phyloP scores from a whole-genome alignment of 805 yeast species.

The Yarrowia divulgata region DNA sequence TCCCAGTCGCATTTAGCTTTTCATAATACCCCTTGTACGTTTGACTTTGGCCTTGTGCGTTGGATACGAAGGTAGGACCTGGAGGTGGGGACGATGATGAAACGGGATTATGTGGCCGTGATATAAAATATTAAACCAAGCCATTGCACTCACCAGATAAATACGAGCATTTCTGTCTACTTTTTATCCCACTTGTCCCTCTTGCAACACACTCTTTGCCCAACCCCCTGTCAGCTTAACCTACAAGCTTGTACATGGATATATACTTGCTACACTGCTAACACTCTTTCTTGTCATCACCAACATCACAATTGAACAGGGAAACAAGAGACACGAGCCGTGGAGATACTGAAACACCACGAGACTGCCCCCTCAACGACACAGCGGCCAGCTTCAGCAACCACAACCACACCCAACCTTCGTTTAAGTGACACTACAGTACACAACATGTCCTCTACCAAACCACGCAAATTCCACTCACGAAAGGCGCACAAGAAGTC shows the following conservation, averaged over 20 bases:
- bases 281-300: slow-evolving; percentile 25
- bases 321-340: slow-evolving; percentile 5
- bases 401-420: neutral
- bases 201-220: neutral
- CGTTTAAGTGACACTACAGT: neutral
- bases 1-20: slow-evolving; percentile 11
- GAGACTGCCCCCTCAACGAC: neutral
- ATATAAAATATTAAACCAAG: neutral
- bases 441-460: slow-evolving; percentile 23
- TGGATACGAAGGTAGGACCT: slow-evolving; percentile 37
- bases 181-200: neutral
- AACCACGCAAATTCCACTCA: slow-evolving; percentile 50
- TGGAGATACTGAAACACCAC: neutral
- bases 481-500: slow-evolving; percentile 72
- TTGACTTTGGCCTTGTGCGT: slow-evolving; percentile 35
- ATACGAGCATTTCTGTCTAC: neutral
- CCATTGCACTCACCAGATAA: neutral
- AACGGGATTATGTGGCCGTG: neutral
- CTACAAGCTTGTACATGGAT: slow-evolving; percentile 33
- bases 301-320: slow-evolving; percentile 12
- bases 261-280: slow-evolving; percentile 36
- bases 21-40: slow-evolving; percentile 36
- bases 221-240: slow-evolving; percentile 27
- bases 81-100: slow-evolving; percentile 19
- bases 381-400: neutral